A percentile compares a stretch with the other conserved stretches of the same genome.
Evolutionary conservation across 2,329 filamentous ascomycete genomes (phyloP).

Genomic region (Escovopsis sp.): DNA sequence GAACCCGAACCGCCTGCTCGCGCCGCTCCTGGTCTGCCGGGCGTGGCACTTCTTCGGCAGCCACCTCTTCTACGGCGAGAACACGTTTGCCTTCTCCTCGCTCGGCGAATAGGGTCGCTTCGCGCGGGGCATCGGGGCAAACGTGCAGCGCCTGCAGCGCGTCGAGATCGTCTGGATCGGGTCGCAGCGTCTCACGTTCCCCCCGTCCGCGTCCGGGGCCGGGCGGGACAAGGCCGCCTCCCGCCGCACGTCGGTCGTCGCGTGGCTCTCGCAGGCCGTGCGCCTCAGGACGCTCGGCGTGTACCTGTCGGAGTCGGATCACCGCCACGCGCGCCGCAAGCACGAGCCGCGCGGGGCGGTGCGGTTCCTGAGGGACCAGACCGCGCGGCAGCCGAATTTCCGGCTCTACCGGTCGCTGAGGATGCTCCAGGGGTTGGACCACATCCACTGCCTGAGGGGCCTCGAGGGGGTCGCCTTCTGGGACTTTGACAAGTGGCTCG

Average conservation of each 20-base stretch:
- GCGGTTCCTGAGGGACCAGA: conserved; percentile 15
- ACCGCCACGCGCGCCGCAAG: conserved; percentile 17
- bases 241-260: conserved; percentile 21
- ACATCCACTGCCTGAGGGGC: conserved; percentile 28
- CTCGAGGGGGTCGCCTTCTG: conserved; percentile 26
- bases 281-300: conserved; percentile 27
- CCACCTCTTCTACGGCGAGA: conserved; percentile 32
- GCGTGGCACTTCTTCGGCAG: conserved; percentile 25
- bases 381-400: conserved; percentile 24
- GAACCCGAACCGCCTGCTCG: conserved; percentile 22
- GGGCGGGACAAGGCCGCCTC: conserved; percentile 17
- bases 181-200: conserved; percentile 17
- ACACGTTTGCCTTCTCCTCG: conserved; percentile 38
- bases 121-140: conserved; percentile 25
- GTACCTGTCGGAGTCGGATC: conserved; percentile 24
- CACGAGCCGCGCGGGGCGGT: conserved; percentile 19
- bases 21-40: conserved; percentile 24
- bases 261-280: conserved; percentile 19
- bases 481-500: conserved; percentile 21
- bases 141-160: conserved; percentile 28
- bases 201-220: too few relatives aligned
- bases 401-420: conserved; percentile 23
- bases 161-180: conserved; percentile 30
- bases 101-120: conserved; percentile 36
- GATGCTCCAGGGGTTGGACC: conserved; percentile 30